These are phyloP conservation scores for Aspergillus diversus DNA, from an alignment of 495 filamentous ascomycete species.

Conservation along the genomic window DNA sequence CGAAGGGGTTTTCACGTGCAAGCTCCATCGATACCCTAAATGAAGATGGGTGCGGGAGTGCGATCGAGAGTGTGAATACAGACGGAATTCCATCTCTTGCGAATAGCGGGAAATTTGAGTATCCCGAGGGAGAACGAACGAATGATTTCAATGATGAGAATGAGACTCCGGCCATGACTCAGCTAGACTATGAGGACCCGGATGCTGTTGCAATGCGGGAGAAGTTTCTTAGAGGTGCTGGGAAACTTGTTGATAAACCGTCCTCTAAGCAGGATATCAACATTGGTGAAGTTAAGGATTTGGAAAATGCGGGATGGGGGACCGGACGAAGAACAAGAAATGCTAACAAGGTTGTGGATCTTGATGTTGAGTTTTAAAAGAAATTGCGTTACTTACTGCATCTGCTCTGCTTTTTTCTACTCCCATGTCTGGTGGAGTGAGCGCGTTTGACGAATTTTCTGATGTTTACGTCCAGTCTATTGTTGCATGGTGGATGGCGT, in stretches of 20 bases:
- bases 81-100: constrained; percentile 40
- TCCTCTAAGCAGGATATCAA: constrained; percentile 25
- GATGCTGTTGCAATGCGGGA: constrained; percentile 54
- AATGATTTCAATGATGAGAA: constrained; percentile 27
- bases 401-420: not conserved
- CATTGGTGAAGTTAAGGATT: constrained; percentile 38
- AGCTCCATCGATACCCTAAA: constrained; percentile 61
- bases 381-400: not conserved
- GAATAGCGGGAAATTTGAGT: constrained; percentile 40
- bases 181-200: constrained; percentile 58
- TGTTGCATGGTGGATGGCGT: not conserved
- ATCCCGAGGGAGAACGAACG: constrained; percentile 28
- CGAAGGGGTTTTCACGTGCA: constrained; percentile 42
- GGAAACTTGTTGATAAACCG: constrained; percentile 39
- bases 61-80: constrained; percentile 41
- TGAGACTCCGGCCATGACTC: constrained; percentile 51
- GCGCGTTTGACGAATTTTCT: not conserved
- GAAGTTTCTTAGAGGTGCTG: constrained; percentile 48
- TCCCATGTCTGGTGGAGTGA: not conserved
- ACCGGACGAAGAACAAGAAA: constrained; percentile 46
- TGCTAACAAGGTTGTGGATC: constrained; percentile 29
- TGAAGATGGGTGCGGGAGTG: constrained; percentile 54
- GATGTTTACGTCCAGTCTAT: not conserved
- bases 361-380: constrained; percentile 28
- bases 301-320: constrained; percentile 43